These are phyloP conservation scores for Cutaneotrichosporon spelunceum DNA, from an alignment of 1,284 basidiomycete genomes.

Conservation along the genomic window DNA sequence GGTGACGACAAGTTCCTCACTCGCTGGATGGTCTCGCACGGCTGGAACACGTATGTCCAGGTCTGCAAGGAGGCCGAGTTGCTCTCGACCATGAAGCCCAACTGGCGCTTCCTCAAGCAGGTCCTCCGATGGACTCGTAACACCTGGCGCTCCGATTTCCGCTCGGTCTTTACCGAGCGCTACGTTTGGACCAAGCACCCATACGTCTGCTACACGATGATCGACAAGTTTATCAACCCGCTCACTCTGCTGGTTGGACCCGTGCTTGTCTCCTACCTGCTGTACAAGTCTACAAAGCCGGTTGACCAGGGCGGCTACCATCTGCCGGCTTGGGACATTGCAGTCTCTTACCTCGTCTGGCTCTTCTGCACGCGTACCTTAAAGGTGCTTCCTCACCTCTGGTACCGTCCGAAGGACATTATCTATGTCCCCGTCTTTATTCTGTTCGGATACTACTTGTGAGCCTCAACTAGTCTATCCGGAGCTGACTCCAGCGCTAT, in stretches of 20 bases:
- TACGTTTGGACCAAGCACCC: constrained; percentile 83
- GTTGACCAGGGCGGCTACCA: constrained; percentile 74
- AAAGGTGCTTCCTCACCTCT: constrained; percentile 83
- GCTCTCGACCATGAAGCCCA: constrained; percentile 89
- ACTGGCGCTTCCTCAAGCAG: constrained; percentile 91
- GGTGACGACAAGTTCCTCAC: constrained; percentile 92
- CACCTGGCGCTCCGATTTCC: constrained; percentile 84
- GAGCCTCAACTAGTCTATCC: constrained; percentile 75
- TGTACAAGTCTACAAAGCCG: constrained; percentile 71
- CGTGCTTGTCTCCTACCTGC: constrained; percentile 67
- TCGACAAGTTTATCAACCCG: constrained; percentile 88
- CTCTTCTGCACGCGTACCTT: constrained; percentile 74
- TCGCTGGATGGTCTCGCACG: constrained; percentile 92
- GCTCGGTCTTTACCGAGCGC: constrained; percentile 81
- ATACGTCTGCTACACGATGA: constrained; percentile 88
- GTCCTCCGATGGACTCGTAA: constrained; percentile 88
- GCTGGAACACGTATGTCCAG: constrained; percentile 90
- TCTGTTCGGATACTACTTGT: constrained; percentile 70
- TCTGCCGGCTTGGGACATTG: constrained; percentile 82
- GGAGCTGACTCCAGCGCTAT: constrained; percentile 70
- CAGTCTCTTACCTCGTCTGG: constrained; percentile 70
- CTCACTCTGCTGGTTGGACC: constrained; percentile 81
- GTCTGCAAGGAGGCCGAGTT: constrained; percentile 85
- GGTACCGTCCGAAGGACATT: constrained; percentile 76
- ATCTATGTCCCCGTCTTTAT: constrained; percentile 90